Conservation (phyloP, 2,329 filamentous ascomycete genomes). For the Knufia petricola region DNA sequence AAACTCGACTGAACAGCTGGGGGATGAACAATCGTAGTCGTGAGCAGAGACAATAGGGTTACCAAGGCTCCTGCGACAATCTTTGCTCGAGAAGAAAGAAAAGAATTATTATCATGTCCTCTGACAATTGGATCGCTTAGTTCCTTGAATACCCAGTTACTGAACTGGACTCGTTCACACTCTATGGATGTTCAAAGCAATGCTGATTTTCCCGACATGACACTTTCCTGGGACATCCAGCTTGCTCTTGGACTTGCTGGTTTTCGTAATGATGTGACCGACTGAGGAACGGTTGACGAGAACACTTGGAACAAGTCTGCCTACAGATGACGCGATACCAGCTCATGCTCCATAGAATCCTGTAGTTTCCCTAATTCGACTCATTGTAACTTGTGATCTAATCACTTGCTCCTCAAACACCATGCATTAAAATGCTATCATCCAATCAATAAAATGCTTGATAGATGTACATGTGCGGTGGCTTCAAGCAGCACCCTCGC, state of each 20-base stretch:
- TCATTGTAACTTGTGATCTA: conserved; percentile 1
- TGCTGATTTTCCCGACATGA: neutral
- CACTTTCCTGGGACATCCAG: neutral
- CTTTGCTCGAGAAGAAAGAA: neutral
- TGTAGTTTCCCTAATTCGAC: no score
- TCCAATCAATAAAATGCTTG: conserved; percentile 7
- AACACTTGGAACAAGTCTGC: neutral
- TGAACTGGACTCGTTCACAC: neutral
- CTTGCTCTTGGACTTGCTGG: neutral
- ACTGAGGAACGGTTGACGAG: neutral
- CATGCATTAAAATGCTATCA: conserved; percentile 10
- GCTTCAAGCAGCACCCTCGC: conserved; percentile 9
- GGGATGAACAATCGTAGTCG: no score
- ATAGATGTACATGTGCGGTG: conserved; percentile 20
- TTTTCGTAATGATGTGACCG: neutral
- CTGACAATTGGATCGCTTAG: conserved; percentile 2
- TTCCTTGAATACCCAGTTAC: neutral
- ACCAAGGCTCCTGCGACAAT: no score
- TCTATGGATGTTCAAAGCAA: neutral
- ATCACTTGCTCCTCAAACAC: conserved; percentile 1
- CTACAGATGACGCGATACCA: neutral
- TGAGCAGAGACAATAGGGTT: no score
- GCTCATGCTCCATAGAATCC: neutral
- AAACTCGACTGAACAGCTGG: no score
- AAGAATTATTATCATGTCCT: conserved; percentile 4